Evolutionary conservation across 1,284 basidiomycete species (phyloP), one percentile per base, ranked within the genome.

Genomic region (Waitea zeae): DNA sequence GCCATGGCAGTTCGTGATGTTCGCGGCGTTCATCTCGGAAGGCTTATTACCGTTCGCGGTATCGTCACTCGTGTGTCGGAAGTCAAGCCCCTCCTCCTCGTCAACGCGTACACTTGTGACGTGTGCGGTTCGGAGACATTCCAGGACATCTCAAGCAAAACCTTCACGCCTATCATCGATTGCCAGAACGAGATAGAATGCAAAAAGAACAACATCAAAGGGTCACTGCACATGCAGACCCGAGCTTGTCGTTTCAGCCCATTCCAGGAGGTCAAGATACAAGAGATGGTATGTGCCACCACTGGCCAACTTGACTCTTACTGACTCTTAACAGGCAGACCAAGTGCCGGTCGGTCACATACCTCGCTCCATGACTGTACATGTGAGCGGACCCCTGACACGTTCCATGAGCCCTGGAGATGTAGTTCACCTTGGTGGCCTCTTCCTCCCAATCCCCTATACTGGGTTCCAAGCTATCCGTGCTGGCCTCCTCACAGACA

Each of bases 271-370:
- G 76, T 96, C 44, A 95, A 95, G 58, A 88, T 99, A 33, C 95
- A 99, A 54, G 95, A 99, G 57, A 95, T 98, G 93, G 87, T 83
- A 40, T 37, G 66, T 51, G 3, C 31, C 29, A 28, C 20, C 31
- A 17, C 5, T 29, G 28, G 32, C 7, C 30, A 17, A 31, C 19
- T 29, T 31, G 19, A 6, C 19, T 35, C 37, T 46, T 11, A 36
- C 47, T 41, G 42, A 33, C 36, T 18, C 34, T 30, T 11, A 6
- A 3, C 44, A 90, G 86, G 86, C 95, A 17, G 95, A 98, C 50
- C 95, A 99, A 76, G 95, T 99, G 0, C 95, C 95, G 15, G 92
- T 98, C 24, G 95, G 95, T 3, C 95, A 99, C 53, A 98, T 99
- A 40, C 95, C 95, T 20, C 80, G 95, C 24, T 90, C 90, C 2